phyloP scores from a whole-genome alignment of 1,284 basidiomycete genomes.

The Irpex sp. region DNA sequence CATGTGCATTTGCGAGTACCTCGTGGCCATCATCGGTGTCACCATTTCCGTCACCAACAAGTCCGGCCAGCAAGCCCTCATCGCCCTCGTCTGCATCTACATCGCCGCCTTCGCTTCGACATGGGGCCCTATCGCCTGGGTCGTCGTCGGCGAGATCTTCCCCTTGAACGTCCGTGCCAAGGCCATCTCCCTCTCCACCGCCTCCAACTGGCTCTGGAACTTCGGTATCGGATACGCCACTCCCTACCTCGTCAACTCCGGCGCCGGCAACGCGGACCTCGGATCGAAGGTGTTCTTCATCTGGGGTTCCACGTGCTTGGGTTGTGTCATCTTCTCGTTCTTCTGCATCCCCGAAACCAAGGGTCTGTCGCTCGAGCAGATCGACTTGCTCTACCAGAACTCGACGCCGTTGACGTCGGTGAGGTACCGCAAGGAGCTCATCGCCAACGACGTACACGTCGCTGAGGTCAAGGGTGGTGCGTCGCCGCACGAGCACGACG shows the following conservation, averaged over 20 bases:
- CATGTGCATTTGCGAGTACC: conserved; percentile 74
- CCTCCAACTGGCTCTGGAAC: conserved; percentile 57
- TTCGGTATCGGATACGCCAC: conserved; percentile 42
- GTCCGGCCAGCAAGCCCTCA: conserved; percentile 30
- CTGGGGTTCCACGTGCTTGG: conserved; percentile 75
- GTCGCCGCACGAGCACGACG: conserved; percentile 19
- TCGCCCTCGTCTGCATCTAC: conserved; percentile 70
- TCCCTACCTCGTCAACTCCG: conserved; percentile 68
- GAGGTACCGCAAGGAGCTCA: conserved; percentile 39
- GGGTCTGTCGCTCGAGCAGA: conserved; percentile 69
- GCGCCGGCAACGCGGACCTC: conserved; percentile 28
- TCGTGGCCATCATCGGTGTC: conserved; percentile 72
- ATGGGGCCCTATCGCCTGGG: conserved; percentile 80
- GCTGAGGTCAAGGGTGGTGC: conserved; percentile 17
- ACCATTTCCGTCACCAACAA: conserved; percentile 44
- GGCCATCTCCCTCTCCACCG: conserved; percentile 72
- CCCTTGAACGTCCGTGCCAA: conserved; percentile 75
- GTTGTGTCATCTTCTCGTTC: conserved; percentile 74
- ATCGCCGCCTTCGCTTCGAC: conserved; percentile 77
- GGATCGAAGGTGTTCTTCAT: conserved; percentile 87
- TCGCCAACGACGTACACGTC: conserved; percentile 25
- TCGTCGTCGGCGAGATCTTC: conserved; percentile 75
- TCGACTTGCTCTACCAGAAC: conserved; percentile 56
- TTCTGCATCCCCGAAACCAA: conserved; percentile 78
- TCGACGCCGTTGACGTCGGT: conserved; percentile 41